Percentiles rank a stretch among this genome's conserved stretches.
Conservation (phyloP, 1,284 basidiomycete species). For the Ceratobasidium sp. region DNA sequence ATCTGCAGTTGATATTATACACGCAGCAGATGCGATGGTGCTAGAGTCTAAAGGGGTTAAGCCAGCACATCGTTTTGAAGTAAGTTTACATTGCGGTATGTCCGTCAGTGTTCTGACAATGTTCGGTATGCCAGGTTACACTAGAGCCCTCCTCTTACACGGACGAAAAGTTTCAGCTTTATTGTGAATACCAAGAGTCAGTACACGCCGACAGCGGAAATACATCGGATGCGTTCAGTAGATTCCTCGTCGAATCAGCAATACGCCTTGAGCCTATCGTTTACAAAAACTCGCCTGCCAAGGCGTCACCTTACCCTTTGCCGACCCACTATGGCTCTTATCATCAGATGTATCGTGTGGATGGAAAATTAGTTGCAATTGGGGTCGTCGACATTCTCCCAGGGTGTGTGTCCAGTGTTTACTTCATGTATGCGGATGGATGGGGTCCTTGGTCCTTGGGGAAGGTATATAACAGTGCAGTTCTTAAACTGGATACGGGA, state of each 20-base stretch:
- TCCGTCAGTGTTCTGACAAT: conserved; percentile 4
- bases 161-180: conserved; percentile 83
- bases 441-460: conserved; percentile 84
- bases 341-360: conserved; percentile 85
- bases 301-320: conserved; percentile 60
- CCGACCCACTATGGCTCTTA: conserved; percentile 84
- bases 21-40: conserved; percentile 57
- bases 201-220: conserved; percentile 78
- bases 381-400: conserved; percentile 94
- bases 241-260: conserved; percentile 85
- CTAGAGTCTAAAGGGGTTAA: conserved; percentile 24
- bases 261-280: conserved; percentile 73
- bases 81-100: background rate
- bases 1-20: conserved; percentile 60
- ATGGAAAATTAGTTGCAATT: conserved; percentile 85
- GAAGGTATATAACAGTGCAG: conserved; percentile 65
- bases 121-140: conserved; percentile 63
- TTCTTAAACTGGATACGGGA: conserved; percentile 16
- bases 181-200: conserved; percentile 75
- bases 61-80: conserved; percentile 42
- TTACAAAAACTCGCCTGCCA: conserved; percentile 59
- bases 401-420: conserved; percentile 90
- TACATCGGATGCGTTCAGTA: conserved; percentile 65
- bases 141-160: conserved; percentile 81
- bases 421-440: conserved; percentile 90